Conservation (phyloP, 345 rosid genomes). For the Eucalyptus pauciflora region DNA sequence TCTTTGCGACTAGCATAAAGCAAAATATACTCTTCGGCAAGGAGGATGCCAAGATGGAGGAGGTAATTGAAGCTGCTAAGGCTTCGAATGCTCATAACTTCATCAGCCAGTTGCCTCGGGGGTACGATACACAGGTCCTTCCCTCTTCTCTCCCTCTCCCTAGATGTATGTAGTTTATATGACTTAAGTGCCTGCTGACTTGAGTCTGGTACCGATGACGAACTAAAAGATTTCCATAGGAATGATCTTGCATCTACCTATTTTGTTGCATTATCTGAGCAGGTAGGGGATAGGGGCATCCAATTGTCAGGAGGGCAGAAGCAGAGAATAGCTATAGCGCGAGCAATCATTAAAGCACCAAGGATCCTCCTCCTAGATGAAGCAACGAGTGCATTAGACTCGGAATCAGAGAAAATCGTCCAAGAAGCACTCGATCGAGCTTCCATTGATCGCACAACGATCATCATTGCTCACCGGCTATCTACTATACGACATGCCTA, state of each 20-base stretch:
- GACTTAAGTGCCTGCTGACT: neutral
- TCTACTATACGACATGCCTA: slow-evolving; percentile 62
- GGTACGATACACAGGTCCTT: slow-evolving; percentile 59
- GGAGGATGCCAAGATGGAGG: slow-evolving; percentile 44
- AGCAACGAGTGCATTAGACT: slow-evolving; percentile 77
- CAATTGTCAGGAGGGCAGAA: slow-evolving; percentile 85
- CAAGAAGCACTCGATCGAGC: slow-evolving; percentile 69
- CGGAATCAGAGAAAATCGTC: slow-evolving; percentile 51
- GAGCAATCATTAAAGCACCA: slow-evolving; percentile 69
- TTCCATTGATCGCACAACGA: slow-evolving; percentile 51
- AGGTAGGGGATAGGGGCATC: slow-evolving; percentile 76
- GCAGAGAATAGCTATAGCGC: slow-evolving; percentile 70
- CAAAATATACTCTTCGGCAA: slow-evolving; percentile 67
- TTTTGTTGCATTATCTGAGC: neutral
- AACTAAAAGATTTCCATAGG: neutral
- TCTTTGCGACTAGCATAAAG: slow-evolving; percentile 56
- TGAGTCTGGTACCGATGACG: neutral
- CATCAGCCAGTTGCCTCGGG: slow-evolving; percentile 47
- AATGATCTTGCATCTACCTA: neutral
- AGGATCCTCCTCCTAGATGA: slow-evolving; percentile 55
- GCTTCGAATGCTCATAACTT: slow-evolving; percentile 60
- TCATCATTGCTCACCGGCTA: slow-evolving; percentile 63
- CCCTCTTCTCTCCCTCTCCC: neutral
- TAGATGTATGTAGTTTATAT: neutral
- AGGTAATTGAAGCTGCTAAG: slow-evolving; percentile 48